phyloP scores from a whole-genome alignment of 768 basidiomycete species.

The Hericium rajendrae region DNA sequence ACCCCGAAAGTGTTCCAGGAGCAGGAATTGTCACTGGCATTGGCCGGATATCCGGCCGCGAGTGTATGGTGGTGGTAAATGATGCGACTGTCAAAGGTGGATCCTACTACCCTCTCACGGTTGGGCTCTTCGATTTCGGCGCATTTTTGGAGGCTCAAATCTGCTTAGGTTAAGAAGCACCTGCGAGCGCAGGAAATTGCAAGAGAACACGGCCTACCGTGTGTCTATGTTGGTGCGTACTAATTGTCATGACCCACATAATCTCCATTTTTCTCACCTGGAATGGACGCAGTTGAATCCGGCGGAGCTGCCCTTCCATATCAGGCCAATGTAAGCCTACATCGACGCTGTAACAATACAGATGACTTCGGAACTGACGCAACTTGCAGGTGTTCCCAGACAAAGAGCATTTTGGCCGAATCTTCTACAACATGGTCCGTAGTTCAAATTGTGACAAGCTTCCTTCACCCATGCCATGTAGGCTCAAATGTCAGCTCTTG shows the following conservation, averaged over 20 bases:
- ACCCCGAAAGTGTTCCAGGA: conserved; percentile 70
- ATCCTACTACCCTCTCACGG: conserved; percentile 84
- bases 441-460: neutral
- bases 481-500: conserved; percentile 89
- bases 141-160: neutral
- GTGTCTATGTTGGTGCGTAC: conserved; percentile 78
- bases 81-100: conserved; percentile 93
- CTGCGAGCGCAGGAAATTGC: conserved; percentile 91
- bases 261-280: conserved; percentile 2
- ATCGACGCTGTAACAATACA: too few species aligned
- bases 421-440: conserved; percentile 92
- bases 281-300: conserved; percentile 60
- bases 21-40: conserved; percentile 85
- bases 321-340: conserved; percentile 62
- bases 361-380: neutral
- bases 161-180: conserved; percentile 80
- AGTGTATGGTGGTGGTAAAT: conserved; percentile 89
- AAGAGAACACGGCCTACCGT: conserved; percentile 81
- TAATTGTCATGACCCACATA: conserved; percentile 2
- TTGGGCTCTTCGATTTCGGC: conserved; percentile 18
- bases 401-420: conserved; percentile 90
- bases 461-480: conserved; percentile 18
- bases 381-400: conserved; percentile 70
- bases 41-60: conserved; percentile 61
- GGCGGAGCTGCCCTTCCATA: conserved; percentile 89